These are phyloP conservation scores for Dictyostelium capitatum DNA, from an alignment of 78 protist genomes.

Conservation along the genomic window DNA sequence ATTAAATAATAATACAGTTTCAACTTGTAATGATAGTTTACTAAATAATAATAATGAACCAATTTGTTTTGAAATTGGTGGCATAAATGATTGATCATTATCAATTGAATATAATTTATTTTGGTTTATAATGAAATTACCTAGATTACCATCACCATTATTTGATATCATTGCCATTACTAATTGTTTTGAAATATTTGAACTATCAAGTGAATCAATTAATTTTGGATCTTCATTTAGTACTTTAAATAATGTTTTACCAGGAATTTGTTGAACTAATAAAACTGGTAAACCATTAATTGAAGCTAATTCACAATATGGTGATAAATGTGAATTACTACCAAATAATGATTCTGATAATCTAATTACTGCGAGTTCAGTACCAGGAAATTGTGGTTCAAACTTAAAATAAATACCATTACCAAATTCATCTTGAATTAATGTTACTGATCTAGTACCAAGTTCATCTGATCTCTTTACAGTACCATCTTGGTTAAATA, in stretches of 20 bases:
- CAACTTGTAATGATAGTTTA: background rate
- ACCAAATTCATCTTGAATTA: too few relatives aligned
- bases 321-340: too few relatives aligned
- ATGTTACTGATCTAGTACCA: too few relatives aligned
- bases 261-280: background rate
- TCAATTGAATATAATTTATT: constrained; percentile 6
- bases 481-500: too few relatives aligned
- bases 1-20: background rate
- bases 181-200: background rate
- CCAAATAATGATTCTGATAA: too few relatives aligned
- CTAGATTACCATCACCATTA: background rate
- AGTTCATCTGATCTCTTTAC: too few relatives aligned
- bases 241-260: background rate
- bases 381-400: too few relatives aligned
- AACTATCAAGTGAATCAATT: background rate
- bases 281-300: background rate
- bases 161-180: background rate
- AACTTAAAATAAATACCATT: too few relatives aligned
- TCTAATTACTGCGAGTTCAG: too few relatives aligned
- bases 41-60: background rate
- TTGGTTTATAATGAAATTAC: background rate
- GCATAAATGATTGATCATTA: constrained; percentile 14
- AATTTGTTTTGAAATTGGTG: background rate
- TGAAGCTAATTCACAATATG: too few relatives aligned
- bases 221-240: background rate